Evolutionary conservation across 2,329 filamentous ascomycete genomes (phyloP), one percentile per base, ranked within the genome.

Genomic region (Nakataea oryzae): DNA sequence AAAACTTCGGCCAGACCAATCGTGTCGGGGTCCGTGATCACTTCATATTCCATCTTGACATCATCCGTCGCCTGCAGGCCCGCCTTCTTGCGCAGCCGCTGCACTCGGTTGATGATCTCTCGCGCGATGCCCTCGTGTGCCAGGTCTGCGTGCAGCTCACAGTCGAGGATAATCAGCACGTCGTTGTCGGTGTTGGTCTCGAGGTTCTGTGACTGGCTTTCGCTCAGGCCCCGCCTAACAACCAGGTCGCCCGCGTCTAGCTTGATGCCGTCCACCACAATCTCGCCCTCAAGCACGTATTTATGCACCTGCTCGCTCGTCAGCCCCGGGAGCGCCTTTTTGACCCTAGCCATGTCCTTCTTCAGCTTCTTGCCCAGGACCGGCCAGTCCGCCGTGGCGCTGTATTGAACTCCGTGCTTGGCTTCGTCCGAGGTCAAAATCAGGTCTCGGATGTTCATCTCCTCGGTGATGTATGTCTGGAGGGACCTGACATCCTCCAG

Each of bases 311-410:
- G 84, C 13, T 90, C 86, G 67, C 87, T 93, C 26, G 83, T 89
- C 59, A 99, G 79, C 54, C 77, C 81, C 7, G 93, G 93, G 57
- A 99, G 78, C 2, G 90, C 92, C 77, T 93, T 96, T 80, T 96
- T 96, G 68, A 97, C 92, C 72, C 89, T 91, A 66, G 87, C 86
- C 66, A 92, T 90, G 70, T 97, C 93, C 76, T 96, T 97, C 82
- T 96, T 96, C 68, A 97, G 83, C 79, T 97, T 97, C 84, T 96
- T 96, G 66, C 95, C 95, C 21, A 99, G 82, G 2, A 90, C 89
- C 17, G 95, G 92, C 89, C 95, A 97, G 74, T 99, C 95, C 9
- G 92, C 93, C 54, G 84, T 86, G 21, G 93, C 91, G 65, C 89
- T 91, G 77, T 97, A 96, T 71, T 95, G 88, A 57, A 99, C 92